Evolutionary conservation across 495 filamentous ascomycete species (phyloP).

Genomic region (Podospora comata): DNA sequence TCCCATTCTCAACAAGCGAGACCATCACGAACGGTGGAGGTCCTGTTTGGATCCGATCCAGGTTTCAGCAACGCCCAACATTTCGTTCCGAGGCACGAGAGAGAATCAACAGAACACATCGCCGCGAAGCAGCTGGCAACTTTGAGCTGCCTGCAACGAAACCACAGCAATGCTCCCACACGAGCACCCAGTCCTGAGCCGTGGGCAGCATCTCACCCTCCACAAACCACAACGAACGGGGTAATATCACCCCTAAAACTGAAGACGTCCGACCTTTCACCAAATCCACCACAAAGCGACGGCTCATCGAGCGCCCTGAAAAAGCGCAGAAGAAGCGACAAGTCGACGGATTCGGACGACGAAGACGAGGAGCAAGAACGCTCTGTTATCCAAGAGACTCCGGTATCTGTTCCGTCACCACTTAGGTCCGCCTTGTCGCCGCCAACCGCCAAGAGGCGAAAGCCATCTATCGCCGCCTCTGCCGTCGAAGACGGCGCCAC

Average conservation of each 20-base stretch:
- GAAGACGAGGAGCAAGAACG: conserved; percentile 17
- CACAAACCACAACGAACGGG: not conserved
- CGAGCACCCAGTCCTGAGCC: conserved; percentile 55
- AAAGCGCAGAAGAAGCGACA: conserved; percentile 17
- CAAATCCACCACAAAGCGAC: not conserved
- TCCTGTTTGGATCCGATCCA: conserved; percentile 66
- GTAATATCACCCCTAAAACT: conserved; percentile 4
- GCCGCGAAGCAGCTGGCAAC: conserved; percentile 52
- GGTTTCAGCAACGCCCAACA: conserved; percentile 43
- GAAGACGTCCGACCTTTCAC: conserved; percentile 7
- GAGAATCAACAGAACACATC: conserved; percentile 39
- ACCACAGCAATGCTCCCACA: conserved; percentile 53
- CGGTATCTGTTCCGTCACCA: not conserved
- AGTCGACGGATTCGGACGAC: conserved; percentile 11
- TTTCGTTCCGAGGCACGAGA: not conserved
- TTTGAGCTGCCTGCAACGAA: conserved; percentile 53
- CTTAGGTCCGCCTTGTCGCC: not conserved
- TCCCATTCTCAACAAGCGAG: conserved; percentile 6
- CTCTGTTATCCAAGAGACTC: not conserved
- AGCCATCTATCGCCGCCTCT: not conserved
- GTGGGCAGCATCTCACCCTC: conserved; percentile 36
- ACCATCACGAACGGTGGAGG: conserved; percentile 24
- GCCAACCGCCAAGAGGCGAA: not conserved
- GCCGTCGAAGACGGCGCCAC: not conserved
- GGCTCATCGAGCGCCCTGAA: not conserved